Percentiles rank a stretch among this genome's conserved stretches.
These are phyloP conservation scores for Tuber aestivum DNA, from an alignment of 495 filamentous ascomycete genomes.

Conservation along the genomic window DNA sequence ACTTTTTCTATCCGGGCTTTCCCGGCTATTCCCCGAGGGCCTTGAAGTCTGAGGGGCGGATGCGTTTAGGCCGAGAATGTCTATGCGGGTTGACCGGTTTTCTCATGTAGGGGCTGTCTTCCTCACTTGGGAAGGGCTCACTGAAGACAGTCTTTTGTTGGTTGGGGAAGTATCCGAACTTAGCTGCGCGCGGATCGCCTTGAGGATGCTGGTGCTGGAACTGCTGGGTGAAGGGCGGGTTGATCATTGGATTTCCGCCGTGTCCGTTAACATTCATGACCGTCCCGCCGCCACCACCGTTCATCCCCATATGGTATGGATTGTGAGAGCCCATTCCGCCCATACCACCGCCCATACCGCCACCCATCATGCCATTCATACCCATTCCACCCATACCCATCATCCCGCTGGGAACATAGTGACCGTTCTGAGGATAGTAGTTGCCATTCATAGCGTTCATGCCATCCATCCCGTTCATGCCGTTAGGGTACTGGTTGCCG, in stretches of 20 bases:
- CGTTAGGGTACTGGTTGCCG: constrained; percentile 29
- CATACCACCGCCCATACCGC: constrained; percentile 43
- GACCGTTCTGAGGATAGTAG: constrained; percentile 46
- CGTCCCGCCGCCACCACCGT: constrained; percentile 29
- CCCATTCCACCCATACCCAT: constrained; percentile 45
- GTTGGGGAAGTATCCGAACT: constrained; percentile 55
- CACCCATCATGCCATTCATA: constrained; percentile 47
- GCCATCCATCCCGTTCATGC: constrained; percentile 45
- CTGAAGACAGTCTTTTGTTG: constrained; percentile 65
- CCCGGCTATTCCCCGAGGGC: constrained; percentile 36
- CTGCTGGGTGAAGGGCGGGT: constrained; percentile 31
- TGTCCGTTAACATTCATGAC: constrained; percentile 19
- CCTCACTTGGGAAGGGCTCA: constrained; percentile 60
- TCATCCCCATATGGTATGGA: constrained; percentile 38
- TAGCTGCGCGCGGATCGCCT: constrained; percentile 35
- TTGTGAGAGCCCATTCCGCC: constrained; percentile 42
- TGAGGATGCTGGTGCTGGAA: constrained; percentile 37
- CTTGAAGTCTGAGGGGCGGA: constrained; percentile 72
- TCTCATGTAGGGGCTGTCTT: constrained; percentile 89
- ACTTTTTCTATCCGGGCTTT: neutral
- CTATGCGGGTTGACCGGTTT: constrained; percentile 94
- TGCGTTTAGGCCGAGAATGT: constrained; percentile 67
- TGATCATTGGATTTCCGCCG: constrained; percentile 26
- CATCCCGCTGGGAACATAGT: constrained; percentile 44
- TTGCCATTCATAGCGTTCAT: constrained; percentile 46